Percentiles rank a stretch among this genome's conserved stretches.
phyloP scores from a whole-genome alignment of 441 rosid genomes.

The Gossypium aridum region DNA sequence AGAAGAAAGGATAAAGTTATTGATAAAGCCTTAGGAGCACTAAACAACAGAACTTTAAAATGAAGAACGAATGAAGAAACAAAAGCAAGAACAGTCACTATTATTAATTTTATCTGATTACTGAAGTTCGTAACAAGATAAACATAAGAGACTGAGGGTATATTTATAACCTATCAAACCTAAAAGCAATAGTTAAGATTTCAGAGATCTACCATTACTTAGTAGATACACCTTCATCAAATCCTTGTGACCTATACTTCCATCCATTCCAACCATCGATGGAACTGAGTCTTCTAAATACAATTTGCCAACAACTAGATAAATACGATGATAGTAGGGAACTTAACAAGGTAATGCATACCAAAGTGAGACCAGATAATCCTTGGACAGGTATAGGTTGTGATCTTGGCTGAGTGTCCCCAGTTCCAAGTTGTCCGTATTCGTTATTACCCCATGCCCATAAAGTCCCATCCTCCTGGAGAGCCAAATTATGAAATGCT shows the following conservation, averaged over 20 bases:
- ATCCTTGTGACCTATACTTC: background rate
- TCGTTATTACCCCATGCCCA: slow-evolving; percentile 99
- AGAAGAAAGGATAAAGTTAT: background rate
- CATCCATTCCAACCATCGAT: background rate
- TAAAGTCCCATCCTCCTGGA: slow-evolving; percentile 84
- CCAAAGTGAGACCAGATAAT: slow-evolving; percentile 75
- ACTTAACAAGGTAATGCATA: slow-evolving; percentile 27
- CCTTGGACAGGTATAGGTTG: slow-evolving; percentile 90
- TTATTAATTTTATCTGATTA: background rate
- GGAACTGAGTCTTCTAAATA: background rate
- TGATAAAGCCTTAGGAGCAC: background rate
- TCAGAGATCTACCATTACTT: background rate
- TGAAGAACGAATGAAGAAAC: background rate
- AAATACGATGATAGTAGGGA: background rate
- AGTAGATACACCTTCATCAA: background rate
- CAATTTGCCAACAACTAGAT: background rate
- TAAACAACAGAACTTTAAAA: background rate
- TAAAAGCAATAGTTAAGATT: background rate
- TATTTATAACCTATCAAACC: background rate
- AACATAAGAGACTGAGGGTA: background rate
- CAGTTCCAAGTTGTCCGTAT: slow-evolving; percentile 98
- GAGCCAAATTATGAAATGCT: slow-evolving; percentile 97
- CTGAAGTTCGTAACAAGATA: background rate
- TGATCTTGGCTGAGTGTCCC: slow-evolving; percentile 98
- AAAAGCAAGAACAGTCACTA: background rate